A percentile compares a stretch with the other conserved stretches of the same genome.
These are phyloP conservation scores for Asterochloris erici DNA, from an alignment of 139 green algal species.

Conservation along the genomic window DNA sequence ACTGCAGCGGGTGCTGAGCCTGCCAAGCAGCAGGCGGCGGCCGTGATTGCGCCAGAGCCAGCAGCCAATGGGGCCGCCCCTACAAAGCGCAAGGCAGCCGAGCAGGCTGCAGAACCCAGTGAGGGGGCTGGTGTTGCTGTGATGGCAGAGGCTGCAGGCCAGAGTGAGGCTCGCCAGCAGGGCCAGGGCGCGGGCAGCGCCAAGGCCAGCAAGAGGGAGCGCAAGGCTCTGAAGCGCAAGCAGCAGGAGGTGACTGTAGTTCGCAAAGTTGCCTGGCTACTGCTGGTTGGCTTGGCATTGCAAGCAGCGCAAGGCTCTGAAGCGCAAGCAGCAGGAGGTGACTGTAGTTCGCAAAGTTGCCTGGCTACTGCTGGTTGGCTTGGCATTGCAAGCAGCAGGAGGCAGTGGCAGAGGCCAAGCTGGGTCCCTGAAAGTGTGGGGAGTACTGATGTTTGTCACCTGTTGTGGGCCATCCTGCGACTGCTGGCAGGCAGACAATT, in stretches of 20 bases:
- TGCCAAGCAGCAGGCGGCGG: not conserved
- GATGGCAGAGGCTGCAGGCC: not conserved
- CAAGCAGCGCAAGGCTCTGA: conserved; percentile 5
- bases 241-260: conserved; percentile 35
- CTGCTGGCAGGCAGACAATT: too few species aligned
- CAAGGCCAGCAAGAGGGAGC: conserved; percentile 12
- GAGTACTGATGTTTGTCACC: too few species aligned
- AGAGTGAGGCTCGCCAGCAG: not conserved
- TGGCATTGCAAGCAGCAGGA: too few species aligned
- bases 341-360: too few species aligned
- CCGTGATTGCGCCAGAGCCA: not conserved
- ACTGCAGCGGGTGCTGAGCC: not conserved
- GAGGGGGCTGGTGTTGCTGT: not conserved
- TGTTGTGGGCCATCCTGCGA: too few species aligned
- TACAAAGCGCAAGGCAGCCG: not conserved
- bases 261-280: too few species aligned
- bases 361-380: too few species aligned
- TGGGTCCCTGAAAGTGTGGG: too few species aligned
- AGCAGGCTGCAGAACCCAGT: conserved; percentile 1
- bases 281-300: too few species aligned
- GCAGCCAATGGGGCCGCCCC: not conserved
- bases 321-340: conserved; percentile 36
- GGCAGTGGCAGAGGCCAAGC: too few species aligned
- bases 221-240: conserved; percentile 23
- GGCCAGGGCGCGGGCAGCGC: not conserved